phyloP scores from a whole-genome alignment of 2,329 filamentous ascomycete species.

The Clarireedia homoeocarpa region DNA sequence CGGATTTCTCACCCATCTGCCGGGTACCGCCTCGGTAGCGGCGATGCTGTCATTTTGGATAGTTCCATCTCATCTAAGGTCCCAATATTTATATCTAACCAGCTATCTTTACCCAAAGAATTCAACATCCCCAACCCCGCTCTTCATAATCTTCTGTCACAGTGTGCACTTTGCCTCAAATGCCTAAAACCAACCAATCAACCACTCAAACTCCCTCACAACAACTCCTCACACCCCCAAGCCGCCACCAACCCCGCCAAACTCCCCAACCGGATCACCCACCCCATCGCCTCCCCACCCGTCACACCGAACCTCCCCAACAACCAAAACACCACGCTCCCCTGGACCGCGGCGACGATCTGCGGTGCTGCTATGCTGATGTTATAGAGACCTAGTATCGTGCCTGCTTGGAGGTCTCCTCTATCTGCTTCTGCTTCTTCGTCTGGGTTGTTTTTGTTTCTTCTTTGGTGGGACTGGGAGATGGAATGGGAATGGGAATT shows the following conservation, averaged over 20 bases:
- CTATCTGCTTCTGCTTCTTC: no score
- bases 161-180: no score
- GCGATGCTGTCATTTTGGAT: no score
- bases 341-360: slow-evolving; percentile 3
- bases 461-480: background rate
- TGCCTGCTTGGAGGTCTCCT: slow-evolving; percentile 2
- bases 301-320: background rate
- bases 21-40: no score
- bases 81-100: no score
- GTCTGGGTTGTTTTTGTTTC: background rate
- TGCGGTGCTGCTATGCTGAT: slow-evolving; percentile 11
- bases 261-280: slow-evolving; percentile 5
- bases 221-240: background rate
- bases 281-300: slow-evolving; percentile 6
- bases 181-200: no score
- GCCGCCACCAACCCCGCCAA: background rate
- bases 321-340: slow-evolving; percentile 3
- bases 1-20: no score
- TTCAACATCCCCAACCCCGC: no score
- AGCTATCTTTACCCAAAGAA: no score
- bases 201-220: no score
- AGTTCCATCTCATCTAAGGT: no score
- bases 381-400: slow-evolving; percentile 8
- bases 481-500: background rate
- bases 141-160: no score